Evolutionary conservation across 2,329 filamentous ascomycete genomes (phyloP), one percentile per base, ranked within the genome.

Genomic region (Paracamarosporium sp.): DNA sequence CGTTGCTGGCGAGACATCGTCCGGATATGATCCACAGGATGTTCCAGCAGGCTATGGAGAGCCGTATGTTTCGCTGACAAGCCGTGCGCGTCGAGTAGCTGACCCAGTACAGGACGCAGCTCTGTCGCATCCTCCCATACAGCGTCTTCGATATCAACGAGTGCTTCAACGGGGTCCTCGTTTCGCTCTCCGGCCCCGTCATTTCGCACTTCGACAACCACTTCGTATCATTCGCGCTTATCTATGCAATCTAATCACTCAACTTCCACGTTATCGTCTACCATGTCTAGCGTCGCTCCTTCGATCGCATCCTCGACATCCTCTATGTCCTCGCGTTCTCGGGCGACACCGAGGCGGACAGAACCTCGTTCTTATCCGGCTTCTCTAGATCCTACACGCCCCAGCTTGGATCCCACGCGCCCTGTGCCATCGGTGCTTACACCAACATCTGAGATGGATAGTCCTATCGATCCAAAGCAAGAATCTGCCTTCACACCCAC

Each of bases 21-120:
- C 74, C 73, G n/a, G 72, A 75, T 24, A 47, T 71, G 44, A 75
- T 76, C 22, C 71, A 74, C 53, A 57, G 71, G 22, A 76, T 76
- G 74, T 76, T 76, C 50, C 67, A 71, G 33, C 72, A 75, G 60
- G 70, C 72, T 13, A 60, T 74, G 45, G 73, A 75, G 30, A 71
- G 71, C 53, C 69, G 74, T 76, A 68, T 11, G 74, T 72, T 47
- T 15, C 36, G 36, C 15, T 27, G 28, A 13, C 7, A 13, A 15
- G 17, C 17, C 25, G 50, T 15, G 33, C 36, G 15, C 41, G 20
- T 44, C 22, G 33, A 31, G 50, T 25, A 48, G 64, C 71, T 74
- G 40, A 74, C 61, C 50, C 31, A 27, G 5, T 30, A 4, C 48
- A 76, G 73, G 73, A 50, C 73, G 73, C 58, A 73, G 66, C 54